Percentiles rank a stretch among this genome's conserved stretches.
These are phyloP conservation scores for Secale cereale DNA, from an alignment of 176 grass and related monocot species.

Conservation along the genomic window DNA sequence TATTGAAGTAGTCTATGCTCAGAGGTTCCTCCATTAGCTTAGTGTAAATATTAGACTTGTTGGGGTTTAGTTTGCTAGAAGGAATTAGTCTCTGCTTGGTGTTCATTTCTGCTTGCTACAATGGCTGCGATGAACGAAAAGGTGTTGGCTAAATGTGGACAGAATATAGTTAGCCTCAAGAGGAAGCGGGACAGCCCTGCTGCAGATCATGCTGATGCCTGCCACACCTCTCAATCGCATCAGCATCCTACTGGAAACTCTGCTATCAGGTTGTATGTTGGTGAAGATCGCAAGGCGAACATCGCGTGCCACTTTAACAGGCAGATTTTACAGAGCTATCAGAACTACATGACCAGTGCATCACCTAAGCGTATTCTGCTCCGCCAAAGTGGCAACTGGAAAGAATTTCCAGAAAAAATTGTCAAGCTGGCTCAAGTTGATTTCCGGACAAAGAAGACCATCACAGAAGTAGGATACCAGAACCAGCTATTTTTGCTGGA, in stretches of 20 bases:
- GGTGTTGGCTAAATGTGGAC: slow-evolving; percentile 58
- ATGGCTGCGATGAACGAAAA: slow-evolving; percentile 71
- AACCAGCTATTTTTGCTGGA: slow-evolving; percentile 66
- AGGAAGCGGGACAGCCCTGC: slow-evolving; percentile 48
- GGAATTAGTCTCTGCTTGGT: slow-evolving; percentile 49
- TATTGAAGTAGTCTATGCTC: neutral
- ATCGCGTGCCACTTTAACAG: slow-evolving; percentile 40
- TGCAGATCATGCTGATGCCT: slow-evolving; percentile 21
- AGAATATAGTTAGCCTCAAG: slow-evolving; percentile 43
- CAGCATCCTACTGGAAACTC: slow-evolving; percentile 22
- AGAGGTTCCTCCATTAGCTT: slow-evolving; percentile 30
- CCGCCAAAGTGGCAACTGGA: slow-evolving; percentile 66
- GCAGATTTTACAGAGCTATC: slow-evolving; percentile 58
- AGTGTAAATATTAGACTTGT: slow-evolving; percentile 63
- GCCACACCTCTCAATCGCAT: slow-evolving; percentile 22
- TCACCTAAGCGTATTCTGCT: slow-evolving; percentile 61
- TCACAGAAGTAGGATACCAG: slow-evolving; percentile 57
- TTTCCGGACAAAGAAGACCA: slow-evolving; percentile 69
- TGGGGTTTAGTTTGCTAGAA: slow-evolving; percentile 39
- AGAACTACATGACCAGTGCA: slow-evolving; percentile 70
- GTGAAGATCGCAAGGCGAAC: slow-evolving; percentile 29
- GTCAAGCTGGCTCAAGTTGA: slow-evolving; percentile 52
- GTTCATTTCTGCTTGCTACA: slow-evolving; percentile 41
- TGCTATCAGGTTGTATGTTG: slow-evolving; percentile 38
- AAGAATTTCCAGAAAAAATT: slow-evolving; percentile 71